Evolutionary conservation across 2,329 filamentous ascomycete genomes (phyloP), one percentile per base, ranked within the genome.

Genomic region (Colletotrichum coccodes): DNA sequence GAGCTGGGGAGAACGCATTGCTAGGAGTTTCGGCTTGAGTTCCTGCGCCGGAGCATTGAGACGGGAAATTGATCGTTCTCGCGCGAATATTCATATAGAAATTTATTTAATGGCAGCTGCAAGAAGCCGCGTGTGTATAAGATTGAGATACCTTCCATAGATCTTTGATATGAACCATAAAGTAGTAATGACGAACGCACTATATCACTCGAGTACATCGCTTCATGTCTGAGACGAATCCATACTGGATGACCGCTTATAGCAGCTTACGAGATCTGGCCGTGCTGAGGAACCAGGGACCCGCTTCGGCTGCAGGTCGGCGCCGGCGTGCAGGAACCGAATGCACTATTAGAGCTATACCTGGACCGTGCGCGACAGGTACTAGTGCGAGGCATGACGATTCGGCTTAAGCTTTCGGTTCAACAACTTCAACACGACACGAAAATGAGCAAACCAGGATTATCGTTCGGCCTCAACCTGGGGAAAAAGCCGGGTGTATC

Each of bases 401-500:
- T 32, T 38, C 8, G 11, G 32, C 44, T 56, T 21, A 23, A 54
- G 18, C n/a, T 59, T 50, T 16, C 47, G n/a, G 6, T 30, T 36
- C 47, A 26, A 30, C 42, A 42, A 18, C 34, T 38, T 56, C 46
- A 46, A 49, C 26, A 4, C 26, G 40, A 54, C 26, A 23, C 56
- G 47, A 76, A 52, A 54, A 86, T 86, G 84, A 84, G 80, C 76
- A 86, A 84, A 68, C 82, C 83, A n/a, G 79, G 76, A 26, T 73
- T 86, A 26, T 82, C 83, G 44, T 85, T 85, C 72, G 90, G 90
- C 58, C 83, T 92, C 44, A 92, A 87, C 74, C 73, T 89, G 50
- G 79, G 85, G 57, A 91, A 89, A 75, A 92, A 91, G 77, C 76
- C 84, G 2, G 80, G 79, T 62, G 79, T 79, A 68, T 79, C 83